Percentiles rank a stretch among this genome's conserved stretches.
Evolutionary conservation across 2,329 filamentous ascomycete species (phyloP).

Genomic region (Hypoxylon rubiginosum): DNA sequence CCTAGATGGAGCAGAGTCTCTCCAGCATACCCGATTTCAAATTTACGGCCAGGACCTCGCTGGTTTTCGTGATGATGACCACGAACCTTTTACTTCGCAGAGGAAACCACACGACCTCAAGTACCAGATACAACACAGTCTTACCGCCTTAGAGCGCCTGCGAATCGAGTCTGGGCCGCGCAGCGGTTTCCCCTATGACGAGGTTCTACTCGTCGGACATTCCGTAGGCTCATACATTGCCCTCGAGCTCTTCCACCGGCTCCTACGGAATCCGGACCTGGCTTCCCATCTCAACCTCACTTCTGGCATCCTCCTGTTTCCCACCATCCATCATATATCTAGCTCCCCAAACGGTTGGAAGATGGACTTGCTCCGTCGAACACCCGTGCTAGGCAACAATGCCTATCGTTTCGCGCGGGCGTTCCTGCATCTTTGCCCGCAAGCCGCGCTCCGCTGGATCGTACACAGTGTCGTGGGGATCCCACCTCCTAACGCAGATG

Average conservation of each 20-base stretch:
- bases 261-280: conserved; percentile 56
- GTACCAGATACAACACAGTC: conserved; percentile 64
- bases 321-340: conserved; percentile 80
- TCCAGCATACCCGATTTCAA: conserved; percentile 59
- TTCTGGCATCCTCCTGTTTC: conserved; percentile 76
- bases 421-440: conserved; percentile 60
- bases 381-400: conserved; percentile 58
- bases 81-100: conserved; percentile 59
- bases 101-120: conserved; percentile 65
- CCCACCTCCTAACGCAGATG: conserved; percentile 61
- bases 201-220: conserved; percentile 78
- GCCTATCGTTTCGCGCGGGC: conserved; percentile 58
- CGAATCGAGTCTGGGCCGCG: conserved; percentile 49
- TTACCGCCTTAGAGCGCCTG: conserved; percentile 54
- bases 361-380: conserved; percentile 59
- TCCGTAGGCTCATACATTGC: conserved; percentile 80
- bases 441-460: conserved; percentile 57
- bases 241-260: conserved; percentile 74
- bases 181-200: conserved; percentile 61
- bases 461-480: conserved; percentile 62
- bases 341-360: conserved; percentile 70
- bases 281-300: conserved; percentile 59
- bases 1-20: conserved; percentile 58
- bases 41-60: conserved; percentile 70
- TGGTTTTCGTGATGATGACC: conserved; percentile 69